Base-by-base conservation (phyloP, 768 basidiomycete genomes). In the Holtermannia corniformis region DNA sequence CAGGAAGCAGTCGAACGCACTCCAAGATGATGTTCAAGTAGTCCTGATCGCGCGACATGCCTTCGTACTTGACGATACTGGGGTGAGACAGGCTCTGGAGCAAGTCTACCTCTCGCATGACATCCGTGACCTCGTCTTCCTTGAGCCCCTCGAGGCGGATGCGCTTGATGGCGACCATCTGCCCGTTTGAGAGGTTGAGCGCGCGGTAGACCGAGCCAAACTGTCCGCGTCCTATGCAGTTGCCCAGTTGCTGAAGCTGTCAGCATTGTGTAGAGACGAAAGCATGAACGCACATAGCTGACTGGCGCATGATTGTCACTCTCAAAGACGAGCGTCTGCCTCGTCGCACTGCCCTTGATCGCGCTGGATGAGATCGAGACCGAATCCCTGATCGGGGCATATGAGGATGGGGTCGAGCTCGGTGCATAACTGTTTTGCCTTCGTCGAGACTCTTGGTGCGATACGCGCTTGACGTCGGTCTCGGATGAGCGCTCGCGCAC, bases 81-180 rank as follows among this genome's bases (percentile, higher is more conserved):
- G 92, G 91, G 71, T 99, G 93, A 11, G 83, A 83, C 41, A 97
- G 74, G 44, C 86, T 80, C 76, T 91, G 91, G 62, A 96, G 81
- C 28, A 99, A 76, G 63, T 91, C 86, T 14, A 97, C 93, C 71
- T 99, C 93, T 58, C 80, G 80, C 88, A 93, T 95, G 46, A 97
- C 78, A 67, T 89, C 85, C 45, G 79, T 80, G 19, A 96, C 83
- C 67, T 97, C 92, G 19, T 83, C 84, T 72, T 95, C 91, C 70
- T 85, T 85, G 65, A 95, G 76, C 5, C 90, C 93, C 47, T 87
- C 86, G 32, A 97, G 76, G 47, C 85, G 78, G 62, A 99, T 93
- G 25, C 89, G 83, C 75, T 99, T 99, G 48, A 97, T 89, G n/a
- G 93, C 93, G n/a, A 93, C 91, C 82, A 88, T 93, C 72, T 93